Conservation (phyloP, 164 flowering plant species). For the Macadamia integrifolia region DNA sequence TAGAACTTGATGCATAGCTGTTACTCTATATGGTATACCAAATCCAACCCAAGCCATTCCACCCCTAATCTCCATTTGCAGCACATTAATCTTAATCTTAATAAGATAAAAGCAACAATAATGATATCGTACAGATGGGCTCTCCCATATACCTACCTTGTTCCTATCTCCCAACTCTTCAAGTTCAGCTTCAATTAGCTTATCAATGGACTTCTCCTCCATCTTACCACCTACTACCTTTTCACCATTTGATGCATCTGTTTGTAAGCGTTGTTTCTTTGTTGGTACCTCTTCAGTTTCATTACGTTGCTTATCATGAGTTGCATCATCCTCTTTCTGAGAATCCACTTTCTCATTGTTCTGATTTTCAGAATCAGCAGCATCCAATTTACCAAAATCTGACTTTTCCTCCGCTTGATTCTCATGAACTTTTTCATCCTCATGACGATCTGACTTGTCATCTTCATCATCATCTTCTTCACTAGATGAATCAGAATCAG, state of each 20-base stretch:
- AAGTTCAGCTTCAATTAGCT: slow-evolving; percentile 79
- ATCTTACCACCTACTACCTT: slow-evolving; percentile 13
- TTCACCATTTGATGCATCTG: slow-evolving; percentile 19
- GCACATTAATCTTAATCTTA: background rate
- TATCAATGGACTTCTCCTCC: slow-evolving; percentile 67
- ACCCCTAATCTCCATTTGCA: no score
- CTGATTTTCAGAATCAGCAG: slow-evolving; percentile 2
- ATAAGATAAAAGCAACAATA: background rate
- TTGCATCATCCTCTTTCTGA: slow-evolving; percentile 16
- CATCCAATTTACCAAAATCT: slow-evolving; percentile 32
- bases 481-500: slow-evolving; percentile 62
- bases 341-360: slow-evolving; percentile 8
- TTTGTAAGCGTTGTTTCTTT: slow-evolving; percentile 53
- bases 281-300: slow-evolving; percentile 37
- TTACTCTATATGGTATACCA: no score
- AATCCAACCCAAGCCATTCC: no score
- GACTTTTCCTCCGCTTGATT: background rate
- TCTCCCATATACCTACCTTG: slow-evolving; percentile 44
- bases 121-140: background rate
- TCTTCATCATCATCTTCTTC: slow-evolving; percentile 42
- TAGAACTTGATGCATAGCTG: background rate
- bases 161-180: slow-evolving; percentile 68
- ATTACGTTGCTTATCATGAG: slow-evolving; percentile 21
- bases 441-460: slow-evolving; percentile 20
- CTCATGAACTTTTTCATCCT: slow-evolving; percentile 2